phyloP scores from a whole-genome alignment of 768 basidiomycete species.

The Tylopilus sp. region DNA sequence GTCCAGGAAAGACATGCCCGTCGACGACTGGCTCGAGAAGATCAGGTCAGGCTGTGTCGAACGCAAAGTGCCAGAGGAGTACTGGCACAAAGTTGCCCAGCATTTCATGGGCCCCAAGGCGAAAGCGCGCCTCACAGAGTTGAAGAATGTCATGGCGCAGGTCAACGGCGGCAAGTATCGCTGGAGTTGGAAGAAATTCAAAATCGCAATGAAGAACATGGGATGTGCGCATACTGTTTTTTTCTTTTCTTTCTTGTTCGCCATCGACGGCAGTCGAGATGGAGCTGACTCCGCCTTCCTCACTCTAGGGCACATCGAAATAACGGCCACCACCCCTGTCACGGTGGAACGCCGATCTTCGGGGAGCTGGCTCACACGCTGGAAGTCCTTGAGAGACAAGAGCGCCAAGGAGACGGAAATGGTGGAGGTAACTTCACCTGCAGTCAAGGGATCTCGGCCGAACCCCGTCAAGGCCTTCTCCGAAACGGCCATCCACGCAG shows the following conservation, averaged over 20 bases:
- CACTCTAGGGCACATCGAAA: conserved; percentile 70
- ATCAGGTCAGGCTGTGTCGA: conserved; percentile 71
- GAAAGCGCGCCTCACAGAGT: conserved; percentile 58
- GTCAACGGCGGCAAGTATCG: conserved; percentile 74
- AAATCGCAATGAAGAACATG: conserved; percentile 75
- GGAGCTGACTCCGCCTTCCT: neutral
- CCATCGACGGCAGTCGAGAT: neutral
- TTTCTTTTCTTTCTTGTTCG: too few relatives aligned
- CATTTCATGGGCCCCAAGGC: conserved; percentile 72
- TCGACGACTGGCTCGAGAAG: conserved; percentile 70
- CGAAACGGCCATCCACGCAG: conserved; percentile 29
- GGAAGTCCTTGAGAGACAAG: conserved; percentile 40
- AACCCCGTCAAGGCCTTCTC: conserved; percentile 34
- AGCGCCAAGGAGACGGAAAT: conserved; percentile 31
- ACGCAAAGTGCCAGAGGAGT: conserved; percentile 72
- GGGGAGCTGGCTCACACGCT: conserved; percentile 49
- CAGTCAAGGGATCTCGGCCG: conserved; percentile 31
- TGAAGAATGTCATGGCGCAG: conserved; percentile 70
- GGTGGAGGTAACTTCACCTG: conserved; percentile 29
- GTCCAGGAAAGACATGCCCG: conserved; percentile 61
- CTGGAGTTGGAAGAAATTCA: conserved; percentile 85
- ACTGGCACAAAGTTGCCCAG: conserved; percentile 80
- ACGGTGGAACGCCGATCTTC: conserved; percentile 50
- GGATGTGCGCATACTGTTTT: conserved; percentile 66
- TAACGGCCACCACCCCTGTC: conserved; percentile 54